Conservation (phyloP, 2,329 filamentous ascomycete species). For the Apiospora phragmitis region DNA sequence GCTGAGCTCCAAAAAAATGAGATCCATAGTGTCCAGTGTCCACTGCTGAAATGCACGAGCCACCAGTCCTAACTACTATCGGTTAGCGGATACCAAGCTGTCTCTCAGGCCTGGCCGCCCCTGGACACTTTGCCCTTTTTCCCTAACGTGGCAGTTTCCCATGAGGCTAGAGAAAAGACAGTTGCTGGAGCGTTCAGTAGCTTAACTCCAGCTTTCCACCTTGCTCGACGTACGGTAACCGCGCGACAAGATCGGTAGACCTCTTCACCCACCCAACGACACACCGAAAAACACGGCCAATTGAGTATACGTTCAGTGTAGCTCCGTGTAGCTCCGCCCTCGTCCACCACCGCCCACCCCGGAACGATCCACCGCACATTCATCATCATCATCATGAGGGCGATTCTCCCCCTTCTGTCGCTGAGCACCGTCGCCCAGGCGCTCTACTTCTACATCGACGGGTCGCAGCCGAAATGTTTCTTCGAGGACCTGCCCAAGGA, state of each 20-base stretch:
- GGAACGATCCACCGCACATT: neutral
- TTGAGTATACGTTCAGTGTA: neutral
- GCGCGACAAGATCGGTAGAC: neutral
- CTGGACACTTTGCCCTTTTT: constrained; percentile 2
- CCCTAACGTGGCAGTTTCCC: constrained; percentile 12
- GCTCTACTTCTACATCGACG: constrained; percentile 95
- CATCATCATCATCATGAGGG: constrained; percentile 48
- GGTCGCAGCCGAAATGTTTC: constrained; percentile 86
- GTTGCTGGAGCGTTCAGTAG: neutral
- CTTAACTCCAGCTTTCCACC: neutral
- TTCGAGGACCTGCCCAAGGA: constrained; percentile 98
- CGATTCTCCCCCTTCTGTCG: constrained; percentile 65
- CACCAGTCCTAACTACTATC: neutral
- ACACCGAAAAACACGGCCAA: neutral
- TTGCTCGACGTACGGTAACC: neutral
- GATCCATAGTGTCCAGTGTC: neutral
- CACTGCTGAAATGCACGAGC: neutral
- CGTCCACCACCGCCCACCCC: neutral
- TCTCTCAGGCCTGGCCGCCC: neutral
- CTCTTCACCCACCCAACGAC: neutral
- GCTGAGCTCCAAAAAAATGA: constrained; percentile 1
- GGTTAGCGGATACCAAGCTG: neutral
- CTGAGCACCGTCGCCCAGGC: constrained; percentile 70
- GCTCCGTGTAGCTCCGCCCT: constrained; percentile 1
- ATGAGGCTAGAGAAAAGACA: constrained; percentile 8